Evolutionary conservation across 176 grass and related monocot species (phyloP).

Genomic region (Lolium multiflorum): DNA sequence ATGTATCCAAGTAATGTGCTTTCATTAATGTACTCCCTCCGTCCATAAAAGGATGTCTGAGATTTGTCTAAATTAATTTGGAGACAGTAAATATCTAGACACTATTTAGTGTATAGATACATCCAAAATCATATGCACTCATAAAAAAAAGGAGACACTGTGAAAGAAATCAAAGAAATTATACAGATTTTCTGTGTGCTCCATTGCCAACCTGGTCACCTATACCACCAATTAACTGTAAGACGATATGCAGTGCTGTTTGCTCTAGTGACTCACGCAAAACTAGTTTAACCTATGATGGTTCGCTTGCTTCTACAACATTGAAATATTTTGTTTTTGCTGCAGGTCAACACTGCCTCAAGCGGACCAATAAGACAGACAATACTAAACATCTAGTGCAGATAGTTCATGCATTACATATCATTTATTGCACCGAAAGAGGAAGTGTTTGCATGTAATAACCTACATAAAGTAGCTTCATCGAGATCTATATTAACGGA

Average conservation of each 20-base stretch:
- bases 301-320: neutral
- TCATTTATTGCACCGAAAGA: neutral
- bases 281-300: slow-evolving; percentile 6
- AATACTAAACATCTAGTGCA: slow-evolving; percentile 8
- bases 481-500: neutral
- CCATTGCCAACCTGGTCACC: neutral
- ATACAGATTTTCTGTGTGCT: neutral
- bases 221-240: neutral
- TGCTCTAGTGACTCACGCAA: neutral
- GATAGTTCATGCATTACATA: slow-evolving; percentile 11
- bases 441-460: neutral
- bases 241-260: slow-evolving; percentile 13
- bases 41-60: no score
- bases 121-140: neutral
- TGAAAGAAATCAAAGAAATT: slow-evolving; percentile 2
- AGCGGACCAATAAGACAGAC: neutral
- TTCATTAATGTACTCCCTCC: no score
- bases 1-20: no score
- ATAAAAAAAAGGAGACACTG: slow-evolving; percentile 5
- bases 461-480: neutral
- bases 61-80: no score
- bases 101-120: no score
- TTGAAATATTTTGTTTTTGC: neutral
- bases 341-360: slow-evolving; percentile 9
- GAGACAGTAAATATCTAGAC: no score